These are phyloP conservation scores for Paramecium bursaria DNA, from an alignment of 73 alveolate species.

Conservation along the genomic window DNA sequence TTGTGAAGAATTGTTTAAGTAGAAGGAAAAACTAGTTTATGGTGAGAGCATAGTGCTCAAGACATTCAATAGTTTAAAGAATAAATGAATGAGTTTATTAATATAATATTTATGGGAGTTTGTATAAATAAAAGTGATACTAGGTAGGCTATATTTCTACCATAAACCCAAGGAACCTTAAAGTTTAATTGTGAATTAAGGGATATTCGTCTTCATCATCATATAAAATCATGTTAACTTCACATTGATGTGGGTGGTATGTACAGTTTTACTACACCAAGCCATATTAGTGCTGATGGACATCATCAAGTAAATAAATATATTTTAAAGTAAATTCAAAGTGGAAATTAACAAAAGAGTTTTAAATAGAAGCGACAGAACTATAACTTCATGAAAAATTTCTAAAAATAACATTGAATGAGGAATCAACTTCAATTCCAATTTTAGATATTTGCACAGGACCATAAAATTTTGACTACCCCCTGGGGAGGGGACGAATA, in stretches of 20 bases:
- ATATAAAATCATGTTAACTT: slow-evolving; percentile 32
- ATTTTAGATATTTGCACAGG: slow-evolving; percentile 18
- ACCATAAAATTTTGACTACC: slow-evolving; percentile 29
- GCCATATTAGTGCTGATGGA: slow-evolving; percentile 20
- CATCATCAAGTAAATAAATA: slow-evolving; percentile 24
- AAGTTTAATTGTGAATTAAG: slow-evolving; percentile 42
- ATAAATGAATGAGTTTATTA: too few species aligned
- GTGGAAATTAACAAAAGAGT: slow-evolving; percentile 15
- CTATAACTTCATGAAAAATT: not conserved
- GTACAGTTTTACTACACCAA: slow-evolving; percentile 6
- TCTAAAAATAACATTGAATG: not conserved
- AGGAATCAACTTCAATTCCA: not conserved
- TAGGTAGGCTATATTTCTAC: too few species aligned
- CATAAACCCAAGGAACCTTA: too few species aligned
- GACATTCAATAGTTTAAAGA: slow-evolving; percentile 19
- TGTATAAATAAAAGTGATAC: too few species aligned
- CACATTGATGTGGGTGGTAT: slow-evolving; percentile 41
- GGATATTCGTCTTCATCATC: slow-evolving; percentile 9
- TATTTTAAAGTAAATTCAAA: not conserved
- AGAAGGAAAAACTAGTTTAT: slow-evolving; percentile 58
- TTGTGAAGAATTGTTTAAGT: slow-evolving; percentile 57
- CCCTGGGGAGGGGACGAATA: slow-evolving; percentile 10
- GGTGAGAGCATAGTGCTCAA: slow-evolving; percentile 66
- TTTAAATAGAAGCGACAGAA: slow-evolving; percentile 47
- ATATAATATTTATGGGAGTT: too few species aligned